Evolutionary conservation across 805 yeast genomes (phyloP), one percentile per base, ranked within the genome.

Genomic region (Metschnikowia lunata): DNA sequence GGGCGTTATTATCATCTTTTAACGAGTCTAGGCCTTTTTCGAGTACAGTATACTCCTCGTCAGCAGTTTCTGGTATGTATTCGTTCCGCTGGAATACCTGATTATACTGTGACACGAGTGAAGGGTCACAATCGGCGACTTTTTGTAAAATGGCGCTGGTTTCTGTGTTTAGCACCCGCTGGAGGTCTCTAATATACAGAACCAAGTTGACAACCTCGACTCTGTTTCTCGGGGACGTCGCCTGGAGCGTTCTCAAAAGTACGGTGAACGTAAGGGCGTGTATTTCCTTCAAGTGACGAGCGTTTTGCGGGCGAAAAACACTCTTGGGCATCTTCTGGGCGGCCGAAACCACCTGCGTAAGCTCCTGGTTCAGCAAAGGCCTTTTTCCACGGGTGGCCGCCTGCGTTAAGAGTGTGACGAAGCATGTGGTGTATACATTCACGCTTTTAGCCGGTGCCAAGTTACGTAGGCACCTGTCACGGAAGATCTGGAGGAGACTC

Each of bases 1-100:
- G 41, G 8, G 51, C 42, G 8, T 63, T 64, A 26, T 55, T 49
- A 10, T 38, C 46, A 36, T 55, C 49, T 36, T 46, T 48, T 31
- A 46, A 51, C 1, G 31, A 11, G 1, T 47, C 53, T 5, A 57
- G 47, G 2, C 52, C 40, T 11, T 30, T 26, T 39, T 36, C 12
- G 12, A 39, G 43, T 37, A 8, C 18, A 4, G n/a, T 12, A n/a
- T 18, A 23, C 4, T 39, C 40, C 11, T 30, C 38, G 27, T 32
- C 30, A 2, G 14, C 37, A 9, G 11, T 3, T 7, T 31, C 23
- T 6, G 33, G 30, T 27, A 13, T 4, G 7, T 28, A 8, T 18
- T 37, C 41, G 36, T 39, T 34, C 9, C 23, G 26, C 26, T 31
- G 35, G 23, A 46, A 39, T 8, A 48, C 43, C 26, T 18, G 18